Evolutionary conservation across 371 early-diverging fungal species (phyloP).

Genomic region (Mucor plumbeus): DNA sequence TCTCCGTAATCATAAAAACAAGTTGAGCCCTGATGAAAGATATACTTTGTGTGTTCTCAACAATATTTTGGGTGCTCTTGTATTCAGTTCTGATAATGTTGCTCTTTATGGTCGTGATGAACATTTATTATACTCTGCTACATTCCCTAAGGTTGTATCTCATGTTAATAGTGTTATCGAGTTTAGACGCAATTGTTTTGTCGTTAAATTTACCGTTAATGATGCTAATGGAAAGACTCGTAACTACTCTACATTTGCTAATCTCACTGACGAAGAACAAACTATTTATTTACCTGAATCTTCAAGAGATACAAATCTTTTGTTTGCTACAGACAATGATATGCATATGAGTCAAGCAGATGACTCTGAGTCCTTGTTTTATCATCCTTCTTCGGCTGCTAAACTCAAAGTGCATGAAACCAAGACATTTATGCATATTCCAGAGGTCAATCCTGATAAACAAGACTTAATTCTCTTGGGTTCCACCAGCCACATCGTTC

Average conservation of each 20-base stretch:
- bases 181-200: conserved; percentile 47
- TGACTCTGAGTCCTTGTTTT: conserved; percentile 33
- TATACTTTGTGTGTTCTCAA: conserved; percentile 62
- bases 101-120: conserved; percentile 48
- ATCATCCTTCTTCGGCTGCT: conserved; percentile 44
- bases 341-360: conserved; percentile 43
- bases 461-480: conserved; percentile 37
- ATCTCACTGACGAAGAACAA: conserved; percentile 52
- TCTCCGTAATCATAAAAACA: conserved; percentile 56
- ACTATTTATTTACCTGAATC: conserved; percentile 43
- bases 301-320: conserved; percentile 27
- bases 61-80: conserved; percentile 63
- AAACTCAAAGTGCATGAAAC: conserved; percentile 47
- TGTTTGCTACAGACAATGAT: conserved; percentile 44
- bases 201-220: conserved; percentile 40
- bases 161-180: conserved; percentile 50
- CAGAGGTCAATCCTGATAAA: conserved; percentile 24
- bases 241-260: conserved; percentile 50
- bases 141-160: conserved; percentile 54
- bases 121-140: conserved; percentile 44
- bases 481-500: conserved; percentile 51
- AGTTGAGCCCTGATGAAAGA: conserved; percentile 50
- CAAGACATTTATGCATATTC: conserved; percentile 53
- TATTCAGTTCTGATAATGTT: conserved; percentile 61
- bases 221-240: conserved; percentile 19